Base-by-base conservation (phyloP, 2,329 filamentous ascomycete species). In the Colletotrichum neosansevieriae region DNA sequence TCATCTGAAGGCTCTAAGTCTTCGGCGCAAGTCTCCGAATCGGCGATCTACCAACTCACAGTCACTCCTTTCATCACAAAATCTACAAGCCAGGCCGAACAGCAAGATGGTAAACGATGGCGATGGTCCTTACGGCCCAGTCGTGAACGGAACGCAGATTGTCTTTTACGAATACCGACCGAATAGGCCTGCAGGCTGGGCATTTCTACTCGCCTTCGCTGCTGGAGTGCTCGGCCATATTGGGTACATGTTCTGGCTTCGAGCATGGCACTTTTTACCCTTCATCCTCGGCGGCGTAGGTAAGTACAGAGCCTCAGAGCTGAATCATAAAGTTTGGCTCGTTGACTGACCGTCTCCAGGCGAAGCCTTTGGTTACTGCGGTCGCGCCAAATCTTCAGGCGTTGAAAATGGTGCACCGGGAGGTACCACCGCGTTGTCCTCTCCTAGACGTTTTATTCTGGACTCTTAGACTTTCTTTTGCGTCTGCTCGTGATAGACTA, bases 311-410 rank as follows among this genome's bases (percentile, higher is more conserved):
- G 6, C 2, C 10, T 21, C 6, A 7, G 17, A 29, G 29, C 4
- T 29, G 29, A 2, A 29, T 9, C 29, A 29, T 4, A 10, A 17
- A 3, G 3, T 5, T 12, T 51, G 1, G 10, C n/a, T 17, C 1
- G 11, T 6, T 10, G 11, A 4, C 17, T 42, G n/a, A 32, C 15
- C 1, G 15, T 4, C n/a, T 7, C 5, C 7, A 70, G 69, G 69
- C 0, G 69, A 69, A 50, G 69, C 66, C 1, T 69, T 71, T 15
- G 69, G 69, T 3, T 71, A 71, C 40, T 66, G 63, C 6, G 69
- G 66, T 32, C 65, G 66, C 3, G 66, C 61, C 3, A 58, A 62
- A 6, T 58, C 66, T 0, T 51, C 58, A 4, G 21, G 6, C 21
- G 21, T 6, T 68, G 6, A 53, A 38, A 3, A 3, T 9, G 13